These are phyloP conservation scores for Phytophthora constricta DNA, from an alignment of 352 stramenopile species.

Conservation along the genomic window DNA sequence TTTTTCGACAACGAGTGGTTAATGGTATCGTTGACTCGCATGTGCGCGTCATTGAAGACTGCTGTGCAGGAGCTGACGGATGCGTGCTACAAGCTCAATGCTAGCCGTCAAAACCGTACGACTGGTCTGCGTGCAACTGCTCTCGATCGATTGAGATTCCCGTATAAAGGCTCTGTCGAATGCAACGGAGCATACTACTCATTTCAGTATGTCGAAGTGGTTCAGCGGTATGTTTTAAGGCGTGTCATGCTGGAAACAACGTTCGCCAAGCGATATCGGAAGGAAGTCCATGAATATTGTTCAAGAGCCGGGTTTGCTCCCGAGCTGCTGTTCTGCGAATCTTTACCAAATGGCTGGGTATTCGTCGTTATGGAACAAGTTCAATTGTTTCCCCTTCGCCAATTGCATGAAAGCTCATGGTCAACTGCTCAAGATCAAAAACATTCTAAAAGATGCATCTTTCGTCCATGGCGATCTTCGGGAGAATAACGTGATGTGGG, in stretches of 20 bases:
- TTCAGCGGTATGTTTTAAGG: slow-evolving; percentile 21
- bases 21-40: slow-evolving; percentile 21
- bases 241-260: too few species aligned
- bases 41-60: slow-evolving; percentile 30
- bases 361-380: slow-evolving; percentile 40
- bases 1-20: slow-evolving; percentile 35
- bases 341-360: slow-evolving; percentile 27
- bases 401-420: slow-evolving; percentile 1
- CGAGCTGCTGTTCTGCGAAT: slow-evolving; percentile 23
- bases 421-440: slow-evolving; percentile 30
- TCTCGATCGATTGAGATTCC: slow-evolving; percentile 29
- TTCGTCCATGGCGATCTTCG: slow-evolving; percentile 22
- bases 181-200: slow-evolving; percentile 10
- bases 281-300: slow-evolving; percentile 27
- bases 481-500: slow-evolving; percentile 33
- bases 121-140: background rate
- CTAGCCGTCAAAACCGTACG: slow-evolving; percentile 11
- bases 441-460: slow-evolving; percentile 5
- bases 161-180: slow-evolving; percentile 32
- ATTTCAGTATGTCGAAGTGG: slow-evolving; percentile 28
- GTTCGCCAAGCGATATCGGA: slow-evolving; percentile 26
- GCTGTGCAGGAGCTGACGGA: slow-evolving; percentile 24
- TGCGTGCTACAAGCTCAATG: slow-evolving; percentile 10
- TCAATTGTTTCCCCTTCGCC: slow-evolving; percentile 2
- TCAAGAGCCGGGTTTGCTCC: slow-evolving; percentile 20